Evolutionary conservation across 192 early-diverging fungal species (phyloP), one percentile per base, ranked within the genome.

Genomic region (Entophlyctis helioformis): DNA sequence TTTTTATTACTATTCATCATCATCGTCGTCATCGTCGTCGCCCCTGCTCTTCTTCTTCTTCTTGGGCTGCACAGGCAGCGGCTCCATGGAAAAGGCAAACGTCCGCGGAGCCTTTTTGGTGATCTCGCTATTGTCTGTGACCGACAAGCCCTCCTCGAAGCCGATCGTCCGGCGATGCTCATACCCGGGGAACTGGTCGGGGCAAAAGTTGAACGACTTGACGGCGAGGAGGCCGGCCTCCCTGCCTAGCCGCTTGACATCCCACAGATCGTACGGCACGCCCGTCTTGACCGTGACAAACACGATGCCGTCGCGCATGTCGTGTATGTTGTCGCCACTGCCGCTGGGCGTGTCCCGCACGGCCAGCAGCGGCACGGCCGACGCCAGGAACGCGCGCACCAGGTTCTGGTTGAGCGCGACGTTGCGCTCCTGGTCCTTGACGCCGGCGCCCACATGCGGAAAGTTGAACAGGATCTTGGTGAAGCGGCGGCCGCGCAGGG

Each of bases 91-190:
- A 77, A 90, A 90, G 22, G 81, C 56, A 62, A 76, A 80, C 11
- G 79, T 81, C 54, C 80, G 74, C 12, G 82, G 78, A 1, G 57
- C 57, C 50, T 79, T 74, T 36, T 71, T 52, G 2, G 55, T 10
- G 25, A 95, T 89, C 59, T 96, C 91, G 38, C 70, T 74, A 58
- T 96, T 96, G 5, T 63, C 76, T 3, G 57, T 64, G 23, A 66
- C 71, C 32, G 84, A 88, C 13, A 84, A 29, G 0, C 86, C 86
- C 22, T 90, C 76, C 54, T 87, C 78, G 58, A 83, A 95, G 4
- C 94, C 94, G n/a, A 98, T 78, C 3, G 94, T 98, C 35, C 94
- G 77, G 6, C 92, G 76, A 69, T 98, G 94, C 52, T 78, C 69
- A 51, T 98, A 98, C 7, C 84, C 87, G 3, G 85, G 85, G 58